phyloP scores from a whole-genome alignment of 208 protist genomes.

The Lotmaria passim region DNA sequence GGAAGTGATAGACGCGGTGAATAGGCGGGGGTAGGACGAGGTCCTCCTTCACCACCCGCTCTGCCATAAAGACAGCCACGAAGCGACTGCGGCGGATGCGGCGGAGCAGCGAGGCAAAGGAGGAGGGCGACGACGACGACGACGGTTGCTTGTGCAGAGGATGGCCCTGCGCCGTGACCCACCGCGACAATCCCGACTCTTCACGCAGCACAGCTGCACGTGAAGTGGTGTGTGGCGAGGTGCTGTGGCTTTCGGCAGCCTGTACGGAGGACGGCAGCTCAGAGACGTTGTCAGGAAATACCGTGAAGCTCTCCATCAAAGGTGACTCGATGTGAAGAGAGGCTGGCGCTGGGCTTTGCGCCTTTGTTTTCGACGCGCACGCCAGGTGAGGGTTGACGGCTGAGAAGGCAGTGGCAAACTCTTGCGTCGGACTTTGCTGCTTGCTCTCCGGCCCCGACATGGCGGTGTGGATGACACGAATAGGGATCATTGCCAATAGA shows the following conservation, averaged over 20 bases:
- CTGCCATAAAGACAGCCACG: slow-evolving; percentile 14
- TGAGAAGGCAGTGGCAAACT: not conserved
- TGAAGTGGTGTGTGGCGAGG: too few relatives aligned
- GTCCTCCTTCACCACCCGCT: slow-evolving; percentile 9
- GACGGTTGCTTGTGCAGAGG: not conserved
- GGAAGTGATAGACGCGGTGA: slow-evolving; percentile 15
- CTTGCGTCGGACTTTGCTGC: slow-evolving; percentile 5
- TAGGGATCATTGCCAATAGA: not conserved
- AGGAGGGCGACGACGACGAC: too few relatives aligned
- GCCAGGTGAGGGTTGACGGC: too few relatives aligned
- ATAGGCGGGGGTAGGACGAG: slow-evolving; percentile 27
- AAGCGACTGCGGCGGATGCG: slow-evolving; percentile 24
- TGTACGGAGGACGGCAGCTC: not conserved
- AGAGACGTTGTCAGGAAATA: not conserved
- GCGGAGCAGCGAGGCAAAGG: slow-evolving; percentile 3
- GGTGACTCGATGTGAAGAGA: not conserved
- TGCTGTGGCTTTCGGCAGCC: not conserved
- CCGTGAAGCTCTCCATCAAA: not conserved
- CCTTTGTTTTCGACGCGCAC: not conserved
- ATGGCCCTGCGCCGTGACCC: too few relatives aligned
- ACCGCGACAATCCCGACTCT: too few relatives aligned
- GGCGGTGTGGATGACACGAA: not conserved
- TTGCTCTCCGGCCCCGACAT: slow-evolving; percentile 1
- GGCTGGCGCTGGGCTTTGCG: not conserved
- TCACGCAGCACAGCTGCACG: too few relatives aligned